Conservation (phyloP, 2,329 filamentous ascomycete species). For the Biscogniauxia mediterranea region DNA sequence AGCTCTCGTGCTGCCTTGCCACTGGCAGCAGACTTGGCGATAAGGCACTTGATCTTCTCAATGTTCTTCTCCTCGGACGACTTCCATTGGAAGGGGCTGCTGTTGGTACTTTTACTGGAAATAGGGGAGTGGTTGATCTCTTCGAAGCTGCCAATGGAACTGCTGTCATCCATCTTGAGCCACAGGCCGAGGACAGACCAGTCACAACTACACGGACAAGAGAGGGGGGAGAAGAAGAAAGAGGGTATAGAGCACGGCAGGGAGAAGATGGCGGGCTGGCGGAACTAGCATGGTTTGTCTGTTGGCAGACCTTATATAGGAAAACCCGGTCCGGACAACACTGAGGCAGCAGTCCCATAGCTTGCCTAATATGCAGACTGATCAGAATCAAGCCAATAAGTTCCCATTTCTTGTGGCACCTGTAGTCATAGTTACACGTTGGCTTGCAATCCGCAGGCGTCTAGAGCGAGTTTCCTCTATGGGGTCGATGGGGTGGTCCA, state of each 20-base stretch:
- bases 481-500: neutral
- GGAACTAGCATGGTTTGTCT: neutral
- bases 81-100: constrained; percentile 1
- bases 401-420: neutral
- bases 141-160: constrained; percentile 35
- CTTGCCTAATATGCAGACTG: neutral
- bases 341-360: neutral
- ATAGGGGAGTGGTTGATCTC: constrained; percentile 25
- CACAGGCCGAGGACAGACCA: neutral
- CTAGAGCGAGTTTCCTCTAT: neutral
- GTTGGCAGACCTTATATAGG: neutral
- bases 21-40: constrained; percentile 12
- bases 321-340: neutral
- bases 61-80: constrained; percentile 11
- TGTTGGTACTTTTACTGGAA: neutral
- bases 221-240: neutral
- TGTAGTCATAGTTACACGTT: neutral
- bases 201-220: neutral
- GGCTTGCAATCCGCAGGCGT: neutral
- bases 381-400: neutral
- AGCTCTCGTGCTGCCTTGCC: constrained; percentile 15
- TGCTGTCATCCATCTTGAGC: constrained; percentile 27
- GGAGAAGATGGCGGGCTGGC: neutral
- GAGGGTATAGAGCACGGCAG: neutral
- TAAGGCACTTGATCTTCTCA: constrained; percentile 16